phyloP scores from a whole-genome alignment of 192 early-diverging fungal species.

The Jimgerdemannia lactiflua region DNA sequence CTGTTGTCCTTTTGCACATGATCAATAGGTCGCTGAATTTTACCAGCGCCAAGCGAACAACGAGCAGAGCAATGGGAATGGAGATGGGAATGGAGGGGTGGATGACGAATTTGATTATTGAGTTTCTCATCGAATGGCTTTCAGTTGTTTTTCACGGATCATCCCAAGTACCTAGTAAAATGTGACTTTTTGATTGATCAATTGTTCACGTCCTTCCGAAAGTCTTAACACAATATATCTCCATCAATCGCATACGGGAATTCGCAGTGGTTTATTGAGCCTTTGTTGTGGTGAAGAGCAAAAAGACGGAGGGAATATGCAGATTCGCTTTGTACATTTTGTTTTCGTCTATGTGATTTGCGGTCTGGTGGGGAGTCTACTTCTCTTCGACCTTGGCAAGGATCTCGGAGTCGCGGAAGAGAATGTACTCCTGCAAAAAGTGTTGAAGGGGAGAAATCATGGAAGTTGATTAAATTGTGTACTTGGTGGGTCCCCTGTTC shows the following conservation, averaged over 20 bases:
- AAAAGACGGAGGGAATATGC: background rate
- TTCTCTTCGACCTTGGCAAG: conserved; percentile 77
- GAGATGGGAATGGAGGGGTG: background rate
- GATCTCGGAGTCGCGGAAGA: conserved; percentile 93
- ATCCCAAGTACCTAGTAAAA: no score
- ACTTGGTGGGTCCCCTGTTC: no score
- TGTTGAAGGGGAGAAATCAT: background rate
- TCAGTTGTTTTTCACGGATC: no score
- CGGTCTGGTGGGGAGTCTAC: background rate
- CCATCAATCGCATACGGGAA: no score
- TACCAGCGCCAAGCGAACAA: conserved; percentile 1
- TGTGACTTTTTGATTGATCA: no score
- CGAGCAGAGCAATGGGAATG: background rate
- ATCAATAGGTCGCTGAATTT: conserved; percentile 2
- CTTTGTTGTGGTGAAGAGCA: background rate
- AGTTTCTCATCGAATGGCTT: background rate
- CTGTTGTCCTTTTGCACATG: background rate
- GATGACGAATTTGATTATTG: conserved; percentile 5
- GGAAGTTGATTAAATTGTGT: no score
- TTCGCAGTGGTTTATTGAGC: no score
- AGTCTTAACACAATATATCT: no score
- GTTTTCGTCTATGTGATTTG: background rate
- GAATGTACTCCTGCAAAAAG: conserved; percentile 66
- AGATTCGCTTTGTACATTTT: background rate
- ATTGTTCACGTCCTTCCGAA: no score